Conservation (phyloP, 331 rosid genomes). For the Phaseolus coccineus region DNA sequence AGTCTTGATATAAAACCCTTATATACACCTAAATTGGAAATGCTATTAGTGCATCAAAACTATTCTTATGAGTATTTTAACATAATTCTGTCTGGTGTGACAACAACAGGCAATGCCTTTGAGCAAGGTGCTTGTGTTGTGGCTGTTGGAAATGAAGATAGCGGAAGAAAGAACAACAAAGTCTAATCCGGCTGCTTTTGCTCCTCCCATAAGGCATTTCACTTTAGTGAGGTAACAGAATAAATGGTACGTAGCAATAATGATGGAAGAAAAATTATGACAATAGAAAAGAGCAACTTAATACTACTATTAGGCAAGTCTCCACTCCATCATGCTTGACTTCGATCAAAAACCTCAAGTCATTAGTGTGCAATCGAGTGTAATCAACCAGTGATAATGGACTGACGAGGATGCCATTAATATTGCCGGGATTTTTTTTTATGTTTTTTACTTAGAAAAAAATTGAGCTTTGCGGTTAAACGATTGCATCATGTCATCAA, state of each 20-base stretch:
- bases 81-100: neutral
- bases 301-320: neutral
- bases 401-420: neutral
- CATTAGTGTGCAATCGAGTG: conserved; percentile 9
- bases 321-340: conserved; percentile 4
- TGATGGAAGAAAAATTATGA: too few relatives aligned
- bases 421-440: neutral
- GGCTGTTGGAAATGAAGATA: conserved; percentile 5
- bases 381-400: neutral
- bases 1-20: too few relatives aligned
- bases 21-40: too few relatives aligned
- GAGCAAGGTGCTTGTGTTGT: neutral
- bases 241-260: too few relatives aligned
- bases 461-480: neutral
- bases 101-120: neutral
- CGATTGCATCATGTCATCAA: neutral
- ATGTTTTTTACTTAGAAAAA: neutral
- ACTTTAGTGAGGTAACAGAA: neutral
- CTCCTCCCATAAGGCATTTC: neutral
- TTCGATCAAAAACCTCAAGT: neutral
- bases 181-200: neutral
- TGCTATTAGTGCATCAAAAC: neutral
- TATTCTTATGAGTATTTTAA: neutral
- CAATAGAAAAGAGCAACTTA: too few relatives aligned
- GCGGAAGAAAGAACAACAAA: neutral